These are phyloP conservation scores for Spathaspora hagerdaliae DNA, from an alignment of 805 yeast genomes.

Conservation along the genomic window DNA sequence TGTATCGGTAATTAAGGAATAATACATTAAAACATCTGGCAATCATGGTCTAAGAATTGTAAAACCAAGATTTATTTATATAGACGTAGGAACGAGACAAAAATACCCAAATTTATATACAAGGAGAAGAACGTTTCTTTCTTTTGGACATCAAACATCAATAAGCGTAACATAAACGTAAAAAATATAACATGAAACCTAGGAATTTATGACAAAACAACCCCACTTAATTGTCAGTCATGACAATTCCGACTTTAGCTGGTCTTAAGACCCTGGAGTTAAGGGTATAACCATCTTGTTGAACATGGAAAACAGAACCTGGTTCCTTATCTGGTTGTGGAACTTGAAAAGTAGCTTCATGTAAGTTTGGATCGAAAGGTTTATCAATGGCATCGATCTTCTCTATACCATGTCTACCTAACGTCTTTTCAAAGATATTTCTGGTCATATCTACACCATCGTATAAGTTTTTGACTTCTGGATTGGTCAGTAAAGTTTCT, in stretches of 20 bases:
- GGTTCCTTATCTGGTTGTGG: conserved; percentile 86
- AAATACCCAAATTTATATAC: too few relatives aligned
- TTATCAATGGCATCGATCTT: conserved; percentile 84
- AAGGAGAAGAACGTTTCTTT: too few relatives aligned
- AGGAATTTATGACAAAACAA: too few relatives aligned
- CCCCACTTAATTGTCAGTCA: conserved; percentile 27
- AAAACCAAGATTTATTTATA: too few relatives aligned
- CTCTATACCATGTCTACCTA: conserved; percentile 71
- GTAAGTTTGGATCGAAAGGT: conserved; percentile 83
- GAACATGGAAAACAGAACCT: conserved; percentile 89
- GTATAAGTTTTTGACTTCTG: conserved; percentile 68
- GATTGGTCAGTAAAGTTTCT: conserved; percentile 53
- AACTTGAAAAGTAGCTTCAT: conserved; percentile 88
- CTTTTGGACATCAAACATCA: too few relatives aligned
- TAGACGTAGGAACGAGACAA: too few relatives aligned
- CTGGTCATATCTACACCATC: conserved; percentile 92
- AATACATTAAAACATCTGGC: too few relatives aligned
- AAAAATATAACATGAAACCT: too few relatives aligned
- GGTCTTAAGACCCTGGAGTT: conserved; percentile 89
- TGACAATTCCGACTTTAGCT: conserved; percentile 93
- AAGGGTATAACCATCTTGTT: conserved; percentile 82
- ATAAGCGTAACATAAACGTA: too few relatives aligned
- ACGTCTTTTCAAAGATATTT: conserved; percentile 79
- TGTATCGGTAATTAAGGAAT: too few relatives aligned
- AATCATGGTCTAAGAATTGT: too few relatives aligned